Evolutionary conservation across 345 rosid species (phyloP).

Genomic region (Lepidium aucheri): DNA sequence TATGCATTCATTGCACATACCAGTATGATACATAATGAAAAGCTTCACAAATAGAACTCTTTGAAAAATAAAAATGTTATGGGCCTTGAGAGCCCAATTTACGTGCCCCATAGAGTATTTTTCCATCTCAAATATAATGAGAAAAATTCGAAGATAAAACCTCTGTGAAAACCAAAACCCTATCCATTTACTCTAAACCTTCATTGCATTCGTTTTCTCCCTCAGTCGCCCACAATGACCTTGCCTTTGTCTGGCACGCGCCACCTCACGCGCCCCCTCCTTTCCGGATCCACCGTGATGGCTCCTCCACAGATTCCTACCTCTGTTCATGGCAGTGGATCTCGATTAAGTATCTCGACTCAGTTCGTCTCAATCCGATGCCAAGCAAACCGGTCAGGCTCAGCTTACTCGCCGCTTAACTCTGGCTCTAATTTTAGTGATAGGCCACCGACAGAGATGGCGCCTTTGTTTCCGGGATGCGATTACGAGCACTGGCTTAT

Average conservation of each 20-base stretch:
- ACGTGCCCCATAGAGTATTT: background rate
- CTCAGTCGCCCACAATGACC: slow-evolving; percentile 41
- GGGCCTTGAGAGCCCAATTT: background rate
- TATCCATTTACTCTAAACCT: slow-evolving; percentile 20
- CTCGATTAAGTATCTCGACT: slow-evolving; percentile 10
- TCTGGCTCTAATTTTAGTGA: slow-evolving; percentile 87
- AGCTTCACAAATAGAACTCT: too few species aligned
- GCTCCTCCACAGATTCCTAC: slow-evolving; percentile 36
- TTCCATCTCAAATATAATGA: background rate
- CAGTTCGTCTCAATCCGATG: slow-evolving; percentile 55
- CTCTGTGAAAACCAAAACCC: slow-evolving; percentile 8
- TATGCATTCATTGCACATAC: too few species aligned
- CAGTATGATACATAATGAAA: too few species aligned
- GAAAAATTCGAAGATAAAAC: background rate
- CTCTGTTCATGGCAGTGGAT: slow-evolving; percentile 35
- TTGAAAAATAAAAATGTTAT: background rate
- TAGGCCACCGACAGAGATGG: slow-evolving; percentile 94
- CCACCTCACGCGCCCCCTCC: slow-evolving; percentile 32
- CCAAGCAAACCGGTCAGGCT: slow-evolving; percentile 68
- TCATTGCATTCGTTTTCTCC: background rate
- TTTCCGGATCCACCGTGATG: slow-evolving; percentile 24
- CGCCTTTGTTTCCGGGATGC: slow-evolving; percentile 88
- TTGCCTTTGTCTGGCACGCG: slow-evolving; percentile 39
- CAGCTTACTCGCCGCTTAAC: slow-evolving; percentile 80
- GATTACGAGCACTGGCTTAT: slow-evolving; percentile 97